Evolutionary conservation across 257 asterid species (phyloP).

Genomic region (Solanum tacnaense): DNA sequence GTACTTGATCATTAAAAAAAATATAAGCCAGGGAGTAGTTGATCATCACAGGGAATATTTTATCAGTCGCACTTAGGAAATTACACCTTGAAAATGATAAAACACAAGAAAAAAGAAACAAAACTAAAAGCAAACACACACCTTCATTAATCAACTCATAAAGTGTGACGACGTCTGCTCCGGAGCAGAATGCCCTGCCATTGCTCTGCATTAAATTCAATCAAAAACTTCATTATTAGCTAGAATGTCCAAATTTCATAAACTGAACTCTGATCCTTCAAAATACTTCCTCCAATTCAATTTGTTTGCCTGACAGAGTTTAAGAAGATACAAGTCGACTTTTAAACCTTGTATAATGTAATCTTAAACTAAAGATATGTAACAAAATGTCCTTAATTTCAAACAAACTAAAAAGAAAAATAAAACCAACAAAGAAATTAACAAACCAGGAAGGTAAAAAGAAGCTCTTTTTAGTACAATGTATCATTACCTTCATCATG

Average conservation of each 20-base stretch:
- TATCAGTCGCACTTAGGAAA: neutral
- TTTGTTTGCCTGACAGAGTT: neutral
- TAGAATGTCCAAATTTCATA: neutral
- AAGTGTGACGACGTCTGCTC: slow-evolving; percentile 61
- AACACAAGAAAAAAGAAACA: neutral
- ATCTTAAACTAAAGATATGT: neutral
- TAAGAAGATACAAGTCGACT: neutral
- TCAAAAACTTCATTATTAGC: neutral
- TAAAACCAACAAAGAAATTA: neutral
- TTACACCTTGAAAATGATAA: neutral
- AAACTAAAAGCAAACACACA: slow-evolving; percentile 18
- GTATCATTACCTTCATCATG: slow-evolving; percentile 70
- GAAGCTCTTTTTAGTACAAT: neutral
- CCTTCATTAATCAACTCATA: slow-evolving; percentile 69
- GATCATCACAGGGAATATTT: neutral
- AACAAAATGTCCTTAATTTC: neutral
- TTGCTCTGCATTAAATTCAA: slow-evolving; percentile 49
- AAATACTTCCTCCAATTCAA: neutral
- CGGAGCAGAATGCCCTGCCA: slow-evolving; percentile 75
- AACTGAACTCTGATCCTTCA: neutral
- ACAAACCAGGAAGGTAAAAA: neutral
- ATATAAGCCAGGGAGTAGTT: neutral
- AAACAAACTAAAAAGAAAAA: neutral
- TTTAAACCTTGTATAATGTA: neutral
- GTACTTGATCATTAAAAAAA: neutral